phyloP scores from a whole-genome alignment of 306 rosid species.

The Hylodesmum podocarpum region DNA sequence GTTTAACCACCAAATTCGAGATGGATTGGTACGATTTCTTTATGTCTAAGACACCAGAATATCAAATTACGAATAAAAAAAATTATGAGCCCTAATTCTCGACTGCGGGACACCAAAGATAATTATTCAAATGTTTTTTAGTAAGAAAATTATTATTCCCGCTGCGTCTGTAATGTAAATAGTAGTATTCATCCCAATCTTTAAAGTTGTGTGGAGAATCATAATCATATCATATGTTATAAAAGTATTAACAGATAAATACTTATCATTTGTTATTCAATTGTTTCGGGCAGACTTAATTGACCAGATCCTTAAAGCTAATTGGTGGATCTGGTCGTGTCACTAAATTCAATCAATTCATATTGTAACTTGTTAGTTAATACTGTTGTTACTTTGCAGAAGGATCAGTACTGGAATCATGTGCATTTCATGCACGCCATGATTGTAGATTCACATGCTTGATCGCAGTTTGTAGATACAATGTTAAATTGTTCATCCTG shows the following conservation, averaged over 20 bases:
- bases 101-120: too few relatives aligned
- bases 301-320: constrained; percentile 23
- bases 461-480: constrained; percentile 12
- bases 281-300: not conserved
- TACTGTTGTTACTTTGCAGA: constrained; percentile 43
- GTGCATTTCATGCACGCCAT: constrained; percentile 65
- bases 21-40: too few relatives aligned
- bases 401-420: constrained; percentile 59
- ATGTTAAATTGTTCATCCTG: constrained; percentile 12
- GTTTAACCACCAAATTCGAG: too few relatives aligned
- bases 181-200: not conserved
- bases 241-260: constrained; percentile 5
- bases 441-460: constrained; percentile 63
- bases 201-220: constrained; percentile 12
- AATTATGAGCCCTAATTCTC: too few relatives aligned
- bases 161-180: too few relatives aligned
- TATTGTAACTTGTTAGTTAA: not conserved
- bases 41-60: too few relatives aligned
- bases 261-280: not conserved
- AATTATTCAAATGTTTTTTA: too few relatives aligned
- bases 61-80: too few relatives aligned
- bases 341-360: constrained; percentile 23
- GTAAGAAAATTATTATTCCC: too few relatives aligned
- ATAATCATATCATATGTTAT: constrained; percentile 13
- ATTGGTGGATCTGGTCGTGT: constrained; percentile 1